Evolutionary conservation across 2,329 filamentous ascomycete genomes (phyloP).

Genomic region (Zymoseptoria brevis): DNA sequence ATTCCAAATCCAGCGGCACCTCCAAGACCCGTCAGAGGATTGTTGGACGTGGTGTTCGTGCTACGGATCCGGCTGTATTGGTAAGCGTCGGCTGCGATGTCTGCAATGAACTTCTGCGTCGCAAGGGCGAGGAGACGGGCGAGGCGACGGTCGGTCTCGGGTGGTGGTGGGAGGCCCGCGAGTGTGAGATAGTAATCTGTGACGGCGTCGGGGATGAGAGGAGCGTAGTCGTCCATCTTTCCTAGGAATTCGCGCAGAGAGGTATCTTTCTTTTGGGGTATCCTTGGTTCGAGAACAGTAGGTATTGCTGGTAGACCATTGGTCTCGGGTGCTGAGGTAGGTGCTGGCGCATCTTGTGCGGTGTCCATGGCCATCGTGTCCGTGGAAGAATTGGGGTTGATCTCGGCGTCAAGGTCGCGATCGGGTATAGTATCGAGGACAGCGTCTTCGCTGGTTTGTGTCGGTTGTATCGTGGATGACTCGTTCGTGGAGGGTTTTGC

Average conservation of each 20-base stretch:
- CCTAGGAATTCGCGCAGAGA: conserved; percentile 84
- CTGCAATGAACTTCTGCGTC: conserved; percentile 98
- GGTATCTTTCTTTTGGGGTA: conserved; percentile 80
- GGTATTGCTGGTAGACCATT: conserved; percentile 46
- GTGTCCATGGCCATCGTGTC: conserved; percentile 30
- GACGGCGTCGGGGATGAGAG: conserved; percentile 97
- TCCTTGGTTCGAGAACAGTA: conserved; percentile 43
- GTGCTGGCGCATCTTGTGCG: conserved; percentile 34
- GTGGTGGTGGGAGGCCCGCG: conserved; percentile 85
- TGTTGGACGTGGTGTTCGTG: conserved; percentile 83
- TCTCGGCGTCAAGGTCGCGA: conserved; percentile 34
- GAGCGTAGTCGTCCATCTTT: conserved; percentile 98
- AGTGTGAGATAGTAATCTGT: conserved; percentile 97
- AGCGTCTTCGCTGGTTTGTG: conserved; percentile 21
- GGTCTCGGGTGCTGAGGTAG: conserved; percentile 71
- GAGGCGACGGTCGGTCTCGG: conserved; percentile 80
- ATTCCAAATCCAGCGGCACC: conserved; percentile 66
- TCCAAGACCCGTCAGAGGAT: conserved; percentile 80
- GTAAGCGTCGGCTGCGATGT: conserved; percentile 94
- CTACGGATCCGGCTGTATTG: conserved; percentile 94
- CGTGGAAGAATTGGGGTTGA: conserved; percentile 18
- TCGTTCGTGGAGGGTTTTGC: conserved; percentile 1
- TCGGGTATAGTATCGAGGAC: conserved; percentile 31
- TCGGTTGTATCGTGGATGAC: conserved; percentile 7
- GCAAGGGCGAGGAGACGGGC: conserved; percentile 89